Evolutionary conservation across 2,329 filamentous ascomycete genomes (phyloP), one percentile per base, ranked within the genome.

Genomic region (Ceratocystis ficicola): DNA sequence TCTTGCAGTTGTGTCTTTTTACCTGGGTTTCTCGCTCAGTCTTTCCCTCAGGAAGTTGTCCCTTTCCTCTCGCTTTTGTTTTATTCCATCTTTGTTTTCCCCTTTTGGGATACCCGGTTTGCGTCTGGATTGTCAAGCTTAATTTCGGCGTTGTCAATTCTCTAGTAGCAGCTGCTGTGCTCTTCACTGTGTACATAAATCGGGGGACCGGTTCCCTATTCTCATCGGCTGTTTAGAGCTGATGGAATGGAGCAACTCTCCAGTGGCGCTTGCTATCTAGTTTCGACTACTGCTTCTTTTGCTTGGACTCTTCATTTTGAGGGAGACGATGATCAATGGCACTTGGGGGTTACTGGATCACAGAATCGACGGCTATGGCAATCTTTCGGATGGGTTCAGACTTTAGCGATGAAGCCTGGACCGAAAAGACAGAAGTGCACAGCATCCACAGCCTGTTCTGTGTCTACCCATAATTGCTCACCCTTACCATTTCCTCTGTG

Each of bases 381-480:
- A 32, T 8, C 52, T 57, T 36, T 59, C 32, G 55, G 55, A 59
- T 4, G 55, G 15, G 7, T n/a, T 2, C 15, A 44, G 36, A 46
- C 44, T 62, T 44, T 44, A 6, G 12, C 36, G n/a, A 6, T 41
- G 44, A 44, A 46, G 20, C 60, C 32, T 25, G 20, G 60, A 10
- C 44, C 25, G 8, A 62, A 62, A 28, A 59, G 55, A 59, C 28
- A 1, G 30, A 32, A 36, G 17, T 36, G 55, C 55, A 59, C 22
- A 59, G 55, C 55, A 59, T 59, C 15, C 28, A 20, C 55, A 36
- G 55, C 55, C 55, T 36, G 55, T 59, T 61, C 61, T 59, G 36
- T 66, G 48, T 59, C 50, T 48, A n/a, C 50, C 30, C 46, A 62
- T 63, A 62, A 62, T 66, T 57, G 55, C 50, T 64, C 63, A 41